These are phyloP conservation scores for Plasmodium chabaudi DNA, from an alignment of 169 alveolate species.

Conservation along the genomic window DNA sequence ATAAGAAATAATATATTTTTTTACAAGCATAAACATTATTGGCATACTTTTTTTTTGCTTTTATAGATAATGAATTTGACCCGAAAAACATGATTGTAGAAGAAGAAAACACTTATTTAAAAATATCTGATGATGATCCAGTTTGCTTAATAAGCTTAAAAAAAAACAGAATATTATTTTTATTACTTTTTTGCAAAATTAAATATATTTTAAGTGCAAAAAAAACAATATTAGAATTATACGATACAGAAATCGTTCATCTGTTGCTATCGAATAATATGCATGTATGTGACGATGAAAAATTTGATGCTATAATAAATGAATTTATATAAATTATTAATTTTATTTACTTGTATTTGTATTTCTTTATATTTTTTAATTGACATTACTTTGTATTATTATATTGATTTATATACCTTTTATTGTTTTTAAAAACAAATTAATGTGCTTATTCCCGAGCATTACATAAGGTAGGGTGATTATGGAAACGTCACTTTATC, in stretches of 20 bases:
- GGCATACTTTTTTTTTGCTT: conserved; percentile 17
- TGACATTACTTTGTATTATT: neutral
- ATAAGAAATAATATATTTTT: neutral
- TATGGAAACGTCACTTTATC: neutral
- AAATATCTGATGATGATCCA: conserved; percentile 34
- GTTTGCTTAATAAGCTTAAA: conserved; percentile 26
- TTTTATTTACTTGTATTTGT: neutral
- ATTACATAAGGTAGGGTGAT: neutral
- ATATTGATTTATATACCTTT: too few relatives aligned
- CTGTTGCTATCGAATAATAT: conserved; percentile 46
- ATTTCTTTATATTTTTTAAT: neutral
- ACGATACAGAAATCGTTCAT: conserved; percentile 12
- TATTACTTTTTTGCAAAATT: conserved; percentile 61
- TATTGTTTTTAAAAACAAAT: neutral
- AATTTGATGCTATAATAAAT: conserved; percentile 61
- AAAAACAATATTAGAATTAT: conserved; percentile 46
- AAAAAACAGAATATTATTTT: conserved; percentile 40
- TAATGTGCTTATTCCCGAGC: neutral
- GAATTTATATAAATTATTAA: conserved; percentile 33
- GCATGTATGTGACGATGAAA: conserved; percentile 50
- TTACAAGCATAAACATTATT: neutral
- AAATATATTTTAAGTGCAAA: conserved; percentile 51
- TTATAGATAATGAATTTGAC: conserved; percentile 11
- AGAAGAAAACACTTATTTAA: conserved; percentile 54
- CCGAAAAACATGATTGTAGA: neutral